Conservation (phyloP, 2,329 filamentous ascomycete species). For the Clarireedia hainanense region DNA sequence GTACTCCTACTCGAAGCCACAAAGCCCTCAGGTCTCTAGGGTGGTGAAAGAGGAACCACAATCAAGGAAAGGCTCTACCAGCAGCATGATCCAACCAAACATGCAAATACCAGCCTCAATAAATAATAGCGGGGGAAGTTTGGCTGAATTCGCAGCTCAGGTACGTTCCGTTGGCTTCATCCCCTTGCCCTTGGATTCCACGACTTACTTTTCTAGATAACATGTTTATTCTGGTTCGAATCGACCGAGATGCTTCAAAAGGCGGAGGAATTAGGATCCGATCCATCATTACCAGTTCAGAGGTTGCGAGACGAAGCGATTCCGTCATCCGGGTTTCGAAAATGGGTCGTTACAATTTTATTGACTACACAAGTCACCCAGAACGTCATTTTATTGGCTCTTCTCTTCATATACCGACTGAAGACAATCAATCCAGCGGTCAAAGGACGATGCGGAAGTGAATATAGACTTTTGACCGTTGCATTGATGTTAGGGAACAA, state of each 20-base stretch:
- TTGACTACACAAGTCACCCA: conserved; percentile 94
- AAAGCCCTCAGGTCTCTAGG: conserved; percentile 17
- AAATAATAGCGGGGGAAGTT: conserved; percentile 63
- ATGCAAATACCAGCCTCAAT: conserved; percentile 70
- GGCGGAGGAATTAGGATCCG: conserved; percentile 47
- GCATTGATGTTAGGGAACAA: conserved; percentile 98
- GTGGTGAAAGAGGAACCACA: conserved; percentile 9
- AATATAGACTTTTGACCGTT: conserved; percentile 86
- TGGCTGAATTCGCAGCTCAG: conserved; percentile 78
- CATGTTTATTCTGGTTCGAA: conserved; percentile 97
- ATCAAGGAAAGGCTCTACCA: conserved; percentile 18
- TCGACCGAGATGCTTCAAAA: conserved; percentile 69
- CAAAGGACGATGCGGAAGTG: conserved; percentile 85
- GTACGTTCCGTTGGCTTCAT: conserved; percentile 37
- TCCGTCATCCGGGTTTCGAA: conserved; percentile 73
- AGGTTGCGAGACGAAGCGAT: conserved; percentile 63
- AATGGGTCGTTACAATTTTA: conserved; percentile 88
- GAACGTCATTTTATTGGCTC: conserved; percentile 83
- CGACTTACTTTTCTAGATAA: conserved; percentile 54
- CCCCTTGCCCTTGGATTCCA: neutral
- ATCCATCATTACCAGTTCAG: conserved; percentile 36
- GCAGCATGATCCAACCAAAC: conserved; percentile 22
- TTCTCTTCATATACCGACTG: conserved; percentile 87
- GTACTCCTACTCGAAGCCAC: conserved; percentile 11
- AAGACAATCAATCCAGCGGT: conserved; percentile 86